Evolutionary conservation across 1,139 yeast genomes (phyloP).

Genomic region (Eremothecium cymbalariae): DNA sequence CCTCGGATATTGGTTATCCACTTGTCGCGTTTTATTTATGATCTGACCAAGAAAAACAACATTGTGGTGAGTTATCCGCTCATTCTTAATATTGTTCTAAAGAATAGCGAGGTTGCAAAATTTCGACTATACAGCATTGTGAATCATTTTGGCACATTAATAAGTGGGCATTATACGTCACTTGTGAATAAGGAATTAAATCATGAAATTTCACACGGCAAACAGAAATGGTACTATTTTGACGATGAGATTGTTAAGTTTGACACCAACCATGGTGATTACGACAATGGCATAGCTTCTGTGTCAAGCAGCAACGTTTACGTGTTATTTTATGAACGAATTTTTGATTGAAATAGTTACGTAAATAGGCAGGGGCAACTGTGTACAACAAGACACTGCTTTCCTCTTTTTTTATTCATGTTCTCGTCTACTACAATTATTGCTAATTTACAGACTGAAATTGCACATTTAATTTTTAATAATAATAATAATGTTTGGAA

Average conservation of each 20-base stretch:
- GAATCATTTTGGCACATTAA: constrained; percentile 62
- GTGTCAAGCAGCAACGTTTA: constrained; percentile 56
- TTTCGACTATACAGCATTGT: constrained; percentile 55
- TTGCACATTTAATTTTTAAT: no score
- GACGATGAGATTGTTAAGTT: constrained; percentile 57
- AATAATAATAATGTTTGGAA: no score
- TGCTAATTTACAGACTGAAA: no score
- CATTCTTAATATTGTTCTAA: constrained; percentile 39
- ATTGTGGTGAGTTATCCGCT: constrained; percentile 50
- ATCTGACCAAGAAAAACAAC: constrained; percentile 48
- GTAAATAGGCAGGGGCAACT: no score
- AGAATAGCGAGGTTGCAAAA: constrained; percentile 36
- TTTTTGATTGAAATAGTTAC: constrained; percentile 12
- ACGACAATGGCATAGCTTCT: constrained; percentile 35
- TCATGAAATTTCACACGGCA: constrained; percentile 28
- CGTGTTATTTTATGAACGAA: constrained; percentile 59
- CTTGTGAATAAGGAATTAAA: constrained; percentile 44
- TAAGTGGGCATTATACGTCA: constrained; percentile 70
- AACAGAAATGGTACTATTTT: constrained; percentile 57
- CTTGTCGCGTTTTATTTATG: constrained; percentile 51
- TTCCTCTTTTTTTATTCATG: neutral
- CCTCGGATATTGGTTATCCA: constrained; percentile 62
- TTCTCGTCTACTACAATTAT: no score
- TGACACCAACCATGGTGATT: constrained; percentile 42
- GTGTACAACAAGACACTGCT: no score